Evolutionary conservation across 331 rosid genomes (phyloP).

Genomic region (Malus hybrid): DNA sequence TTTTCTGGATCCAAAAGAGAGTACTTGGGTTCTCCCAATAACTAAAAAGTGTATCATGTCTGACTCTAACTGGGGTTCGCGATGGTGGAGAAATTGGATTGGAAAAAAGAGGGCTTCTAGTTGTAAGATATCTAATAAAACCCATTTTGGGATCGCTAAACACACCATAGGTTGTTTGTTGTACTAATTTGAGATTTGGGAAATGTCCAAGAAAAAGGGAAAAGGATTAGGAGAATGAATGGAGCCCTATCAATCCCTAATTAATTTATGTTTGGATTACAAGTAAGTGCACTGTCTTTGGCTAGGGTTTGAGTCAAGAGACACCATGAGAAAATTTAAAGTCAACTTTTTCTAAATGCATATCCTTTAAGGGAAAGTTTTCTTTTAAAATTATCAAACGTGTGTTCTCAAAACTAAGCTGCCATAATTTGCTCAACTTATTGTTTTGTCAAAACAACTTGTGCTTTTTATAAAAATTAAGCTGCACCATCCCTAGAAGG

Average conservation of each 20-base stretch:
- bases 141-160: not conserved
- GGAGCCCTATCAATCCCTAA: not conserved
- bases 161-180: too few relatives aligned
- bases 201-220: not conserved
- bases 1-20: too few relatives aligned
- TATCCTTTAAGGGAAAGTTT: constrained; percentile 18
- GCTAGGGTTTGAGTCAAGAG: constrained; percentile 2
- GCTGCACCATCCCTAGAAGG: not conserved
- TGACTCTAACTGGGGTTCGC: not conserved
- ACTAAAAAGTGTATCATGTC: not conserved
- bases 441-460: not conserved
- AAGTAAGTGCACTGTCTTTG: not conserved
- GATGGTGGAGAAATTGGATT: not conserved
- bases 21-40: too few relatives aligned
- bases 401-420: not conserved
- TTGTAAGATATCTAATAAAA: not conserved
- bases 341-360: constrained; percentile 4
- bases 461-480: not conserved
- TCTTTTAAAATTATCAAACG: not conserved
- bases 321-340: constrained; percentile 5
- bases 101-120: not conserved
- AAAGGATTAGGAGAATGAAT: not conserved
- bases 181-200: not conserved
- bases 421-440: too few relatives aligned
- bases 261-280: not conserved